Conservation (phyloP, 202 grass and related monocot species). For the Setaria italica region DNA sequence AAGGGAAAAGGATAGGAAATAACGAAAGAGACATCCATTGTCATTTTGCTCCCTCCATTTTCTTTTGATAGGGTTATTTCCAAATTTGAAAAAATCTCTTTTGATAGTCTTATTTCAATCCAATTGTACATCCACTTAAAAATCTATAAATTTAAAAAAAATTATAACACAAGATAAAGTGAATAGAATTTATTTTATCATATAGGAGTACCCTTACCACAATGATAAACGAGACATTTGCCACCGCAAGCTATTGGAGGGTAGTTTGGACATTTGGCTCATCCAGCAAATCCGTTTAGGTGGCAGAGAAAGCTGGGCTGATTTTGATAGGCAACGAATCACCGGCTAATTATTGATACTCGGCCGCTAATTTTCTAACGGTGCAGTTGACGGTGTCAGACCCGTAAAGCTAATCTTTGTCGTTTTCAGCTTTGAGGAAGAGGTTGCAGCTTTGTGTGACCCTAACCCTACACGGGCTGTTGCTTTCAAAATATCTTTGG, state of each 20-base stretch:
- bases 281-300: background rate
- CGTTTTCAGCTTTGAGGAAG: conserved; percentile 43
- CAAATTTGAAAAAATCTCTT: no score
- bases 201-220: background rate
- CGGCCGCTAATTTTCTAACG: conserved; percentile 37
- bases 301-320: conserved; percentile 6
- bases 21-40: no score
- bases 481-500: conserved; percentile 41
- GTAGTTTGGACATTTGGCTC: conserved; percentile 33
- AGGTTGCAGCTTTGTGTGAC: conserved; percentile 10
- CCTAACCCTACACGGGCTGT: background rate
- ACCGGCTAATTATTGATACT: conserved; percentile 43
- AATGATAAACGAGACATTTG: background rate
- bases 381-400: conserved; percentile 33
- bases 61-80: no score
- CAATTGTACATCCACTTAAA: no score
- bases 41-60: no score
- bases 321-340: conserved; percentile 35
- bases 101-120: no score
- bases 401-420: conserved; percentile 57
- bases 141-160: no score
- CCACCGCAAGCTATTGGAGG: background rate
- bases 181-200: background rate
- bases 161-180: no score
- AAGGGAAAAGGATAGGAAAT: background rate